Base-by-base conservation (phyloP, 768 basidiomycete genomes). In the Leccinum longicurvipes region DNA sequence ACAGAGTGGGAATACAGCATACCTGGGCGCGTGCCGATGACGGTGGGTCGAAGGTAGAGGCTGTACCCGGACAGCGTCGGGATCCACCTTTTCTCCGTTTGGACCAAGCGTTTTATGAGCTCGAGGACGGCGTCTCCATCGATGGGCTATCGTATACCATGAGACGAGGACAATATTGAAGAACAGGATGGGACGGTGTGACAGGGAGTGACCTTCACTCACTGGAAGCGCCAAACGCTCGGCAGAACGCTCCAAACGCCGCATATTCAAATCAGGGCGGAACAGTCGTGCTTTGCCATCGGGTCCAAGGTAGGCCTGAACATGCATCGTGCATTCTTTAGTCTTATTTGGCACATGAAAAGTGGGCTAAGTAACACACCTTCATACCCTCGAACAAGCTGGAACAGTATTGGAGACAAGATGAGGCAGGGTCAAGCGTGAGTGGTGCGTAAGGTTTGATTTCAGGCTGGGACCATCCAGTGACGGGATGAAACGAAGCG, bases 211-310 rank as follows among this genome's bases (percentile, higher is more conserved):
- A 21, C 25, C 34, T 50, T 17, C 0, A 71, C 83, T 60, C 62
- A 85, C 84, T 1, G 90, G 91, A 15, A 92, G 74, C 0, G 89
- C 88, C 47, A 91, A 77, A 47, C 93, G 83, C 1, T 78, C 82
- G 0, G 82, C 82, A 21, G 87, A 90, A 31, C 79, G 76, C 45
- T 79, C 76, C 71, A 98, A 79, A 25, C 94, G 86, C 25, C 79
- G 80, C 91, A 95, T 93, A 70, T 96, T 96, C 69, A 81, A 73
- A 28, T 90, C 78, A 0, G 93, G 93, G 29, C 93, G 77, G 77
- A 97, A 97, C 34, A 96, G 72, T 7, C 88, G 78, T 1, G 85
- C 79, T 50, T 82, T 80, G 1, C 91, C 92, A 55, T 89, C 78
- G n/a, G 83, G 80, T 10, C 82, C 85, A 1, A 82, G 56, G 68